Evolutionary conservation across 176 grass and related monocot species (phyloP), one percentile per base, ranked within the genome.

Genomic region (Rhynchospora tenuis): DNA sequence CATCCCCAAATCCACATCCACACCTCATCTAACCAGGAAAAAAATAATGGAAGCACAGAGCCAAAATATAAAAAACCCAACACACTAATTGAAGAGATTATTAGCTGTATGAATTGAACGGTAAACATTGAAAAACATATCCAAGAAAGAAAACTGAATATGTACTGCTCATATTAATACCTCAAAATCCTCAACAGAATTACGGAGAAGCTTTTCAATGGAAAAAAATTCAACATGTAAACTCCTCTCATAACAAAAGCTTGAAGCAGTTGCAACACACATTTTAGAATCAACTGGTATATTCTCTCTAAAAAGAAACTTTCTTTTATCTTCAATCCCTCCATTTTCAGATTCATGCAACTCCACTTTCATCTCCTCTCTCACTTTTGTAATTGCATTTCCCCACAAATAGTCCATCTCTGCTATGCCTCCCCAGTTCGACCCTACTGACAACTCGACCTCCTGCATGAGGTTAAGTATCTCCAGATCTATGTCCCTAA

Each of bases 351-450:
- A 74, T 50, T 69, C 70, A 65, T 87, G 65, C 19, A 51, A 70
- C 65, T 97, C 92, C 43, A 89, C 72, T 79, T 87, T 89, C 64
- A 94, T 54, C 87, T 97, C 95, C 78, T 94, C 90, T 88, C 78
- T 92, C 55, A 94, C 84, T 89, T 88, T 92, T 33, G 88, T 62
- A 81, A 86, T 81, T 72, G 90, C 85, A 80, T 54, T 83, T 68
- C 95, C 95, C 90, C 90, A 97, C 43, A 97, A 81, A 91, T 97
- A 91, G 89, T 97, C 95, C 59, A 94, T 87, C 86, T 97, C 92
- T 45, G 90, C 54, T 79, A 97, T 90, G 56, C 62, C 86, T 81
- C 82, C 91, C 82, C 90, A 88, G 62, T 89, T 89, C 38, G 72
- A 70, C 38, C 84, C 84, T 56, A 87, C 85, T 42, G 82, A 81